Conservation (phyloP, 2,329 filamentous ascomycete species). For the Hypoxylon sp. region DNA sequence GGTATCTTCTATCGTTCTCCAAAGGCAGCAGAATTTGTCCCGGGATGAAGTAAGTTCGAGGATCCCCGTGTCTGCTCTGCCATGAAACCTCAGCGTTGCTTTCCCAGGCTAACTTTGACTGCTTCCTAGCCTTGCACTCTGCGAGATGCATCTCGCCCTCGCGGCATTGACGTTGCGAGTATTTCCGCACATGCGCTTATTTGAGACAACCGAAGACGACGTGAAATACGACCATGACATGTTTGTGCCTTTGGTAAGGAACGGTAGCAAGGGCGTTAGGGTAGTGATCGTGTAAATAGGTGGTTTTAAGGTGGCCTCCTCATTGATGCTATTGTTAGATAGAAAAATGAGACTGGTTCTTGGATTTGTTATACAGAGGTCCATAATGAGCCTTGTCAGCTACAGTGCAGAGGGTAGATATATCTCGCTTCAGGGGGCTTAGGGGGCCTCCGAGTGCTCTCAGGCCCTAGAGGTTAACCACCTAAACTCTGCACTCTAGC, state of each 20-base stretch:
- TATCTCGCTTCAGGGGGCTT: too few species aligned
- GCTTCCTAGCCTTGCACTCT: slow-evolving; percentile 46
- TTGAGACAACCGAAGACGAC: slow-evolving; percentile 46
- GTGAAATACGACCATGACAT: slow-evolving; percentile 40
- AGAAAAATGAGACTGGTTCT: too few species aligned
- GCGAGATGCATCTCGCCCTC: slow-evolving; percentile 47
- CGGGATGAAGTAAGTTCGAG: slow-evolving; percentile 44
- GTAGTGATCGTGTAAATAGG: slow-evolving; percentile 26
- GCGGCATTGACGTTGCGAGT: slow-evolving; percentile 48
- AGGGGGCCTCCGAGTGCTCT: too few species aligned
- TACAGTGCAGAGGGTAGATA: too few species aligned
- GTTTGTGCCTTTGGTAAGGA: slow-evolving; percentile 25
- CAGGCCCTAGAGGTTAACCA: too few species aligned
- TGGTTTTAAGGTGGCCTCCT: neutral
- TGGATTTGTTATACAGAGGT: too few species aligned
- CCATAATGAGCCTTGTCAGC: too few species aligned
- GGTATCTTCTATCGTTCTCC: slow-evolving; percentile 36
- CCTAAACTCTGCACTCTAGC: too few species aligned
- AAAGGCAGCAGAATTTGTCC: slow-evolving; percentile 44
- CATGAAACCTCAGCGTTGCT: neutral
- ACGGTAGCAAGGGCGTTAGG: slow-evolving; percentile 35
- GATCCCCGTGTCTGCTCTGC: too few species aligned
- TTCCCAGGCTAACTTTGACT: neutral
- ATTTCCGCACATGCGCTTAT: slow-evolving; percentile 42
- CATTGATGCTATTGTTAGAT: neutral